Evolutionary conservation across 352 stramenopile genomes (phyloP), one percentile per base, ranked within the genome.

Genomic region (Phytophthora kernoviae): DNA sequence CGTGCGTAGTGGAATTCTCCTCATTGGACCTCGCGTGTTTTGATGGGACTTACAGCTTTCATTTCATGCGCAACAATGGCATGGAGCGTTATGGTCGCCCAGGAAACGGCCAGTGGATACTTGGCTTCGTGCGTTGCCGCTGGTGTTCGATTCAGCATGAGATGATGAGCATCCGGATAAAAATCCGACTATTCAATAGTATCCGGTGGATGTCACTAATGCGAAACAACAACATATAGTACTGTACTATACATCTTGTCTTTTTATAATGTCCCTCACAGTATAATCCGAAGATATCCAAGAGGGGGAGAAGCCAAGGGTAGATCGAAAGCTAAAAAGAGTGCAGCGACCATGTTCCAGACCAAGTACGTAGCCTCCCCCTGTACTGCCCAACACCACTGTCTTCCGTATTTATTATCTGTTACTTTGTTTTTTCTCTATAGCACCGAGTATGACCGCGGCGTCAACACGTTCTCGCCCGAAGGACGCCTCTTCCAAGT

Each of bases 381-480:
- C 20, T 10, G 17, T 17, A 2, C 12, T 14, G 4, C n/a, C 5
- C 14, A 15, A 36, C 12, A n/a, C 17, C 20, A 22, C 26, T 50
- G 10, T 15, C 39, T 39, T 9, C 14, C 41, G 3, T 12, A 14
- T 18, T 37, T 9, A 36, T 24, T 45, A 26, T 44, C 17, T 33
- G 33, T 26, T 4, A 49, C 8, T 47, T 12, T 33, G 32, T 34
- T 44, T 3, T 26, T 34, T 2, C 9, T 54, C 6, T 24, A 22
- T 40, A 97, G 96, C 70, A 98, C 92, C 48, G 97, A 99, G 83
- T 99, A 99, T 75, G 98, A 99, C 82, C 92, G 98, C 58, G 97
- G 97, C 64, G 98, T 99, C 27, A 99, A 99, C 86, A 99, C 97
- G 20, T 99, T 99, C 74, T 99, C 94, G 64, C 98, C 98, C 11